Base-by-base conservation (phyloP, 495 filamentous ascomycete species). In the Penicillium ochrochloron region DNA sequence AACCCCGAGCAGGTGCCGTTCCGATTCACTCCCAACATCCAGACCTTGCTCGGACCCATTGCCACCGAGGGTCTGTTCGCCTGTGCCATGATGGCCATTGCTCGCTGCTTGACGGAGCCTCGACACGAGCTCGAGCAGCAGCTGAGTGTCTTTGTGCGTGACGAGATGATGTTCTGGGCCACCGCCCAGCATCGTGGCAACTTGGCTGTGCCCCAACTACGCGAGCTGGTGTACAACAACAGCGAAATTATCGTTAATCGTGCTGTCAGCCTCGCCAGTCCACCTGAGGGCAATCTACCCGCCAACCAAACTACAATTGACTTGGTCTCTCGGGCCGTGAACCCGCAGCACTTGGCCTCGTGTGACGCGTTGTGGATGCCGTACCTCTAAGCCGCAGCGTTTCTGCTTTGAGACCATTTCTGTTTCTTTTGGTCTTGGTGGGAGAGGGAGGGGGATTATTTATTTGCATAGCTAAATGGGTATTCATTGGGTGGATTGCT, bases 111-210 rank as follows among this genome's bases (percentile, higher is more conserved):
- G 59, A 95, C 93, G n/a, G 94, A 97, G 70, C 91, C 92, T 33
- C 92, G 91, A 66, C 75, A 89, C 67, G 92, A 97, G 74, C 83
- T 99, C 14, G 96, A 97, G 66, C 92, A 95, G 75, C 92, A 95
- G 64, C 85, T 99, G 23, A 90, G 89, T 60, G 85, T 99, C 66
- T 98, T 97, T 72, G 94, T 99, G 59, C 85, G 94, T 25, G 96
- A 99, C 68, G 96, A 99, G 76, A 96, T 98, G 88, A 93, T 93
- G 70, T 97, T 94, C 78, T 98, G 95, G 95, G 92, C 91, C 68
- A 97, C 92, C 10, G 87, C 86, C 60, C 88, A 90, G 59, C 92
- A 96, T 72, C 87, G 92, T 29, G 77, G 78, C n/a, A 68, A 67
- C 15, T 81, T 92, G 55, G 84, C 83, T 25, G 90, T 94, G 46